Evolutionary conservation across 2,329 filamentous ascomycete species (phyloP).

Genomic region (Ophiocordyceps robertsii): DNA sequence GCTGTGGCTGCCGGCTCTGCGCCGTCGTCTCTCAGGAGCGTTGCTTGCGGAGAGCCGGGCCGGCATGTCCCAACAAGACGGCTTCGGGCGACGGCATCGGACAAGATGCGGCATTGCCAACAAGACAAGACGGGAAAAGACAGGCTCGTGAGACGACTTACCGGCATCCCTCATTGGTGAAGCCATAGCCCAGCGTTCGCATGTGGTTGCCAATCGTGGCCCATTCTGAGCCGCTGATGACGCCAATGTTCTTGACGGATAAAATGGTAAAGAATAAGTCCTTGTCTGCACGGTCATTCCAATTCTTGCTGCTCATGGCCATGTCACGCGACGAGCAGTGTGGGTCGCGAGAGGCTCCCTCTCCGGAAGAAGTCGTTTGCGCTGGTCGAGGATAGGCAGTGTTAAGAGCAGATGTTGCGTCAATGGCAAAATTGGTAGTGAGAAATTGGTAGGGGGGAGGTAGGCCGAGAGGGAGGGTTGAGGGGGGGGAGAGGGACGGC

Average conservation of each 20-base stretch:
- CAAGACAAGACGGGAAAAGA: too few species aligned
- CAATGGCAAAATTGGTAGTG: constrained; percentile 29
- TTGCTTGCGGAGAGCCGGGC: too few species aligned
- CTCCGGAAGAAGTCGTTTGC: neutral
- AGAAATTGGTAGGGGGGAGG: constrained; percentile 17
- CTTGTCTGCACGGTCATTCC: constrained; percentile 48
- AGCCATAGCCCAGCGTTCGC: constrained; percentile 44
- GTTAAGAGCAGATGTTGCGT: constrained; percentile 22
- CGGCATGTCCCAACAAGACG: too few species aligned
- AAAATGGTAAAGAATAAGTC: constrained; percentile 51
- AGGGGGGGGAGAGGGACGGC: constrained; percentile 2
- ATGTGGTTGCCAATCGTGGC: constrained; percentile 47
- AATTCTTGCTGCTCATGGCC: constrained; percentile 42
- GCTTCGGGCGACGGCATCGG: too few species aligned
- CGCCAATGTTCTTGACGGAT: constrained; percentile 48
- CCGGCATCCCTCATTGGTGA: constrained; percentile 52
- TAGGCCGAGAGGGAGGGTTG: constrained; percentile 6
- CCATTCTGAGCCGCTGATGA: constrained; percentile 51
- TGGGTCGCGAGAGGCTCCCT: constrained; percentile 2
- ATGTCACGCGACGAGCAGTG: constrained; percentile 1
- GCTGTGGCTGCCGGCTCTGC: too few species aligned
- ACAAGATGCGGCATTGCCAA: too few species aligned
- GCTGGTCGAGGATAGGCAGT: constrained; percentile 13
- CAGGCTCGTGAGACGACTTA: constrained; percentile 21
- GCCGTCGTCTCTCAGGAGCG: too few species aligned